A percentile compares a stretch with the other conserved stretches of the same genome.
phyloP scores from a whole-genome alignment of 176 grass and related monocot genomes.

The Triticum dicoccoides region DNA sequence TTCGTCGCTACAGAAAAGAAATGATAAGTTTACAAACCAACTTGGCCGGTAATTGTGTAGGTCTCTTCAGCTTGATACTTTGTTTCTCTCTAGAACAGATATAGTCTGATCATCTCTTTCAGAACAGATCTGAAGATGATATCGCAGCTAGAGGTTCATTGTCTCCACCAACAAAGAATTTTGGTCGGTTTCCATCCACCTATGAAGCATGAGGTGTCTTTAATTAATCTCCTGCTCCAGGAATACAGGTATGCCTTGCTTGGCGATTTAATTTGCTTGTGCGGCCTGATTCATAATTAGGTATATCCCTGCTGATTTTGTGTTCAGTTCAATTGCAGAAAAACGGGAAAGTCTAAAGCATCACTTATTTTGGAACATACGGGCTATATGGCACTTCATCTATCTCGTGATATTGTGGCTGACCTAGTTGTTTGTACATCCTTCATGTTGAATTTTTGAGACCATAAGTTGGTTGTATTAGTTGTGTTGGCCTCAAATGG shows the following conservation, averaged over 20 bases:
- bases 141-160: slow-evolving; percentile 53
- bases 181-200: slow-evolving; percentile 52
- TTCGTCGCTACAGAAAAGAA: too few species aligned
- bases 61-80: too few species aligned
- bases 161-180: slow-evolving; percentile 34
- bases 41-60: too few species aligned
- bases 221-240: slow-evolving; percentile 85
- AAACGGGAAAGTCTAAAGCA: slow-evolving; percentile 8
- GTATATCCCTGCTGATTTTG: slow-evolving; percentile 32
- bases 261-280: slow-evolving; percentile 42
- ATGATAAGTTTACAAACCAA: too few species aligned
- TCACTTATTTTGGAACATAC: slow-evolving; percentile 14
- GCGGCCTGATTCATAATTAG: slow-evolving; percentile 16
- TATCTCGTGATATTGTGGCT: background rate
- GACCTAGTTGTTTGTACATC: background rate
- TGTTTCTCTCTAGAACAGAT: too few species aligned
- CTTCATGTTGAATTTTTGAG: background rate
- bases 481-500: background rate
- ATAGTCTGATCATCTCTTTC: background rate
- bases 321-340: slow-evolving; percentile 17
- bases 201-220: slow-evolving; percentile 91
- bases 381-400: background rate
- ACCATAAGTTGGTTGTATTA: background rate
- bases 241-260: slow-evolving; percentile 45
- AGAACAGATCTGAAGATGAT: slow-evolving; percentile 45